Percentiles rank a stretch among this genome's conserved stretches.
Evolutionary conservation across 176 grass and related monocot species (phyloP).

Genomic region (Paspalum notatum): DNA sequence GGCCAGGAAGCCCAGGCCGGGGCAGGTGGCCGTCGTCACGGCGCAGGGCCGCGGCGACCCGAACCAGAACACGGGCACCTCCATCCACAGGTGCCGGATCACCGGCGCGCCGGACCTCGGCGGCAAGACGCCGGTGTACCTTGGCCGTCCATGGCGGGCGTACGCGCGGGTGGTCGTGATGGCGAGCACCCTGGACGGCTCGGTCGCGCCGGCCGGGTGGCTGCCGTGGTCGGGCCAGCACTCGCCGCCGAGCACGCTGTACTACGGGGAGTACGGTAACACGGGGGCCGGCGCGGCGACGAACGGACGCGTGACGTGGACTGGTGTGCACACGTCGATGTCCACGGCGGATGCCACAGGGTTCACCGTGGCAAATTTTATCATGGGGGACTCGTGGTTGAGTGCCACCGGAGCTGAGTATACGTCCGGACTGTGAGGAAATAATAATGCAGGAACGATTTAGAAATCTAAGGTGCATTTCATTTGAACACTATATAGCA

Average conservation of each 20-base stretch:
- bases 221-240: slow-evolving; percentile 58
- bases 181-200: slow-evolving; percentile 47
- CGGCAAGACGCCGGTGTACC: slow-evolving; percentile 46
- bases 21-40: slow-evolving; percentile 57
- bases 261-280: slow-evolving; percentile 83
- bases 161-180: slow-evolving; percentile 68
- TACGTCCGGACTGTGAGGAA: slow-evolving; percentile 50
- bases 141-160: slow-evolving; percentile 71
- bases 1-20: slow-evolving; percentile 18
- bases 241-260: slow-evolving; percentile 52
- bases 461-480: too few species aligned
- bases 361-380: slow-evolving; percentile 70
- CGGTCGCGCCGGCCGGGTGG: slow-evolving; percentile 54
- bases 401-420: slow-evolving; percentile 50
- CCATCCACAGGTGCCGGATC: slow-evolving; percentile 69
- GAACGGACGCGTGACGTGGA: slow-evolving; percentile 54
- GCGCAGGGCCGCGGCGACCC: slow-evolving; percentile 74
- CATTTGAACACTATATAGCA: too few species aligned
- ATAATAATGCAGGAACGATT: too few species aligned
- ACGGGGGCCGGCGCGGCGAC: slow-evolving; percentile 41
- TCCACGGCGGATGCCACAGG: slow-evolving; percentile 45
- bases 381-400: slow-evolving; percentile 62
- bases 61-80: slow-evolving; percentile 79
- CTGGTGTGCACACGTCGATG: slow-evolving; percentile 45
- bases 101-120: slow-evolving; percentile 48